Conservation (phyloP, 371 early-diverging fungal genomes). For the Mortierella sp. region DNA sequence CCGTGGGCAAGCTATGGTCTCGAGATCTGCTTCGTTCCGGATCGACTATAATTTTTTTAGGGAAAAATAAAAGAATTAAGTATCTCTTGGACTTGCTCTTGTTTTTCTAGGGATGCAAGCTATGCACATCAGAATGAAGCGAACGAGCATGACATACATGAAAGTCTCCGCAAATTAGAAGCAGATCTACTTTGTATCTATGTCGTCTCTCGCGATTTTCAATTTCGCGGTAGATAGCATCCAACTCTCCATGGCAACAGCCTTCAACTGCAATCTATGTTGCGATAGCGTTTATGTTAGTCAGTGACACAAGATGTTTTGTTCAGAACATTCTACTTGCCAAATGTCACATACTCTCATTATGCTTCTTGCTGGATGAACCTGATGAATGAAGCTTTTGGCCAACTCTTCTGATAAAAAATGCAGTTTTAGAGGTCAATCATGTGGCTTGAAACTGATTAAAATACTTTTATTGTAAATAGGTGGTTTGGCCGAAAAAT, state of each 20-base stretch:
- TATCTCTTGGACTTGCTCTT: background rate
- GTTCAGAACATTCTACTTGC: background rate
- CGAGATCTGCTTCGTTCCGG: conserved; percentile 87
- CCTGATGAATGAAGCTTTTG: background rate
- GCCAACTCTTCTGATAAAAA: background rate
- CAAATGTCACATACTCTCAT: background rate
- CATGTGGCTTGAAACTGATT: background rate
- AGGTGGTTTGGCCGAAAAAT: background rate
- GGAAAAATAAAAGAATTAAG: background rate
- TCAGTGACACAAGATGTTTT: no score
- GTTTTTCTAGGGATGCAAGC: no score
- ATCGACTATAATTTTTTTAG: conserved; percentile 68
- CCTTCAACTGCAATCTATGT: conserved; percentile 90
- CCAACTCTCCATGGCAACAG: conserved; percentile 95
- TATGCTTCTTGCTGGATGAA: background rate
- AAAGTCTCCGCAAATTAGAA: conserved; percentile 98
- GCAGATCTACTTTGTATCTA: conserved; percentile 81
- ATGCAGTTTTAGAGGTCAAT: background rate
- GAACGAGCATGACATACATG: conserved; percentile 72
- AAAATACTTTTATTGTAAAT: background rate
- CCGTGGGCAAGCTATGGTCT: conserved; percentile 82
- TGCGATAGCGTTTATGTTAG: background rate
- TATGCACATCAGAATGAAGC: no score
- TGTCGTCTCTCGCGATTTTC: conserved; percentile 64
- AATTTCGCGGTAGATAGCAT: conserved; percentile 85